Percentiles rank a stretch among this genome's conserved stretches.
These are phyloP conservation scores for Macadamia tetraphylla DNA, from an alignment of 164 flowering plant species.

Conservation along the genomic window DNA sequence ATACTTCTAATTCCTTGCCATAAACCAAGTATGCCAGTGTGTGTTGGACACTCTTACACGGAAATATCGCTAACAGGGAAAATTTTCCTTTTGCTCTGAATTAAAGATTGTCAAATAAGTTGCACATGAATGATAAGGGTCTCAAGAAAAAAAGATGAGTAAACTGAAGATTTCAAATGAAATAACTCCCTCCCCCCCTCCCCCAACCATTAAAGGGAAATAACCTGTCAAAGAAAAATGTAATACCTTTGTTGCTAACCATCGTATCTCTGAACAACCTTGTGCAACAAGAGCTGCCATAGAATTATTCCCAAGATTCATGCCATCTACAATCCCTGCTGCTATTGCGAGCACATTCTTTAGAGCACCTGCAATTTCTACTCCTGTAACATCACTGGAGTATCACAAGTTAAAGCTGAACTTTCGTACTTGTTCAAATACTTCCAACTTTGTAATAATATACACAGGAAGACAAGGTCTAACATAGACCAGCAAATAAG, in stretches of 20 bases:
- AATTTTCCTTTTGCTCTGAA: too few species aligned
- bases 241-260: slow-evolving; percentile 88
- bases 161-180: too few species aligned
- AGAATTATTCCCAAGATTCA: slow-evolving; percentile 90
- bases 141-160: too few species aligned
- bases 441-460: neutral
- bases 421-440: slow-evolving; percentile 4
- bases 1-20: too few species aligned
- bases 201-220: neutral
- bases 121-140: too few species aligned
- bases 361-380: slow-evolving; percentile 98
- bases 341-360: slow-evolving; percentile 98
- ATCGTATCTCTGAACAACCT: slow-evolving; percentile 96
- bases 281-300: slow-evolving; percentile 99
- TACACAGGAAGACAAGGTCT: neutral
- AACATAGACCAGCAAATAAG: slow-evolving; percentile 4
- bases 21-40: too few species aligned
- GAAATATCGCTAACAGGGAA: too few species aligned
- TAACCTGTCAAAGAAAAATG: neutral
- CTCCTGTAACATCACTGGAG: slow-evolving; percentile 98
- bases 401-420: slow-evolving; percentile 55
- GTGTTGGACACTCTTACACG: too few species aligned
- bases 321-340: slow-evolving; percentile 93
- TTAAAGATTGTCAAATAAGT: too few species aligned
- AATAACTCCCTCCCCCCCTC: too few species aligned